Conservation (phyloP, 23 red algal genomes). For the Chondrus crispus region DNA sequence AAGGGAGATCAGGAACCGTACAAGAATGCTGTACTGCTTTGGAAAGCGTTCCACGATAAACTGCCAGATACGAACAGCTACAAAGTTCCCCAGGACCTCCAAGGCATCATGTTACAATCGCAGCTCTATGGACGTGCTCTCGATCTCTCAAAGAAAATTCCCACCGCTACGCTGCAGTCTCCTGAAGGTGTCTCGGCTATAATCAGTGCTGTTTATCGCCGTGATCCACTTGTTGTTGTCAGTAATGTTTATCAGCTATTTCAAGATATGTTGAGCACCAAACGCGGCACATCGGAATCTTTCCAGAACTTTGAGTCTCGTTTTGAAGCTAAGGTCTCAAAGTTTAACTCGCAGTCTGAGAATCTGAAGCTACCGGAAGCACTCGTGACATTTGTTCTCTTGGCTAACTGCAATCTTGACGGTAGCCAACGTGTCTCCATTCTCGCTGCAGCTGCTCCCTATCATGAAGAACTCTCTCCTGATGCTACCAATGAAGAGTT, state of each 20-base stretch:
- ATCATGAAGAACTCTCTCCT: background rate
- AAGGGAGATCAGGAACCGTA: too few species aligned
- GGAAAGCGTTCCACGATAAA: too few species aligned
- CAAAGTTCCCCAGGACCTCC: too few species aligned
- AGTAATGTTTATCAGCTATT: background rate
- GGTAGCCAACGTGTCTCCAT: background rate
- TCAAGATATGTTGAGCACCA: background rate
- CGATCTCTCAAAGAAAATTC: too few species aligned
- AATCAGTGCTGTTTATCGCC: too few species aligned
- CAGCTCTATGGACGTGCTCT: too few species aligned
- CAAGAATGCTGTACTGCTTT: too few species aligned
- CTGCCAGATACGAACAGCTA: too few species aligned
- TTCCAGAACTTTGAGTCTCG: background rate
- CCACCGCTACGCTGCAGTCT: too few species aligned
- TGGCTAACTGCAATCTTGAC: background rate
- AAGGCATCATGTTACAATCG: too few species aligned
- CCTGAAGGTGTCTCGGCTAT: too few species aligned
- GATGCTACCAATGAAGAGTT: background rate
- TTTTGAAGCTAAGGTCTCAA: background rate
- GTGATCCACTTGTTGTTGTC: background rate
- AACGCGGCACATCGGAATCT: background rate
- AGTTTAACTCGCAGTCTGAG: background rate
- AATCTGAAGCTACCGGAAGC: background rate
- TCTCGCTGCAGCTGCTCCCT: background rate
- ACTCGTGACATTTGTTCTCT: background rate